Evolutionary conservation across 805 yeast species (phyloP).

Genomic region (Ogataea zsoltii): DNA sequence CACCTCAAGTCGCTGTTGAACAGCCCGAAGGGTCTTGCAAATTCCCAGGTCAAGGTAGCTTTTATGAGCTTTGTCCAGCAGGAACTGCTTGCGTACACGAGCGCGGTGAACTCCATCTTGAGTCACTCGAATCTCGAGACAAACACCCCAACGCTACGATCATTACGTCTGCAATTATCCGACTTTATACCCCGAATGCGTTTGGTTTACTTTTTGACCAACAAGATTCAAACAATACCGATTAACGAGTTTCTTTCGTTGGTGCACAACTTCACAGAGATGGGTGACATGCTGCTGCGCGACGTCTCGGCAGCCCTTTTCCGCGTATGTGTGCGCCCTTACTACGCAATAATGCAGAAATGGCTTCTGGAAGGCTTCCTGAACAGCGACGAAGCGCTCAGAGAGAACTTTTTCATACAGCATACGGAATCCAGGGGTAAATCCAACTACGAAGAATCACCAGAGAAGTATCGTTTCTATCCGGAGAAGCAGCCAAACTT

Average conservation of each 20-base stretch:
- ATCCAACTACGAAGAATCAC: background rate
- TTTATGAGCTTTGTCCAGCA: constrained; percentile 49
- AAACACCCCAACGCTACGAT: constrained; percentile 32
- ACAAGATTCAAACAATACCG: constrained; percentile 30
- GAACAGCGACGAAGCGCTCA: constrained; percentile 37
- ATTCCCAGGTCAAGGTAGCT: constrained; percentile 63
- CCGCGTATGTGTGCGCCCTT: constrained; percentile 52
- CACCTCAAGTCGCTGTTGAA: constrained; percentile 39
- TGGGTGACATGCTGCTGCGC: constrained; percentile 63
- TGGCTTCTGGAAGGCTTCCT: constrained; percentile 77
- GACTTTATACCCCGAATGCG: constrained; percentile 60
- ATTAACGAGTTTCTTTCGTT: constrained; percentile 58
- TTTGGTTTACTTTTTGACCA: constrained; percentile 48
- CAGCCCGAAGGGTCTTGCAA: constrained; percentile 23
- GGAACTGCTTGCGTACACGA: constrained; percentile 37
- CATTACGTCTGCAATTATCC: constrained; percentile 42
- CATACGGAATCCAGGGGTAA: background rate
- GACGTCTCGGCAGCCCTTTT: constrained; percentile 46
- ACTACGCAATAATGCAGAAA: constrained; percentile 53
- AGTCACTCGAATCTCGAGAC: constrained; percentile 26
- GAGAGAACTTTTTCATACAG: constrained; percentile 61
- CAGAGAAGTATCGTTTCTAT: constrained; percentile 1
- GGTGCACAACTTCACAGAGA: constrained; percentile 49
- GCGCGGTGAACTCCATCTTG: constrained; percentile 38
- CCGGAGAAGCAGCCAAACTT: constrained; percentile 46